Evolutionary conservation across 257 asterid species (phyloP).

Genomic region (Thymus mandschuricus): DNA sequence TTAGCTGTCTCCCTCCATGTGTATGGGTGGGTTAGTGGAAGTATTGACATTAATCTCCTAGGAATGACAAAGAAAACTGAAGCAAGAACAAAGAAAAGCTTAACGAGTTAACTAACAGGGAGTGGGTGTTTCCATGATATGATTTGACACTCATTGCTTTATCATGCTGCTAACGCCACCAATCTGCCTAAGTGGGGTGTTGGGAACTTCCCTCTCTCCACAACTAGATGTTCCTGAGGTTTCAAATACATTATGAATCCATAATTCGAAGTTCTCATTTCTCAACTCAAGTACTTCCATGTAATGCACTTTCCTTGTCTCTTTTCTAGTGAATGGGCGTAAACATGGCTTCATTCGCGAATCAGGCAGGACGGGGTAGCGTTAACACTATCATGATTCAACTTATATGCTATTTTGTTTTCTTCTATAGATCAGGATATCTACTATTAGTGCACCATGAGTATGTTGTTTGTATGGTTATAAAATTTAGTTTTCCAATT

Average conservation of each 20-base stretch:
- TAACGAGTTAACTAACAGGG: neutral
- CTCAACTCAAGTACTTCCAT: too few relatives aligned
- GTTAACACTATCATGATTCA: neutral
- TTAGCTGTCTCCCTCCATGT: neutral
- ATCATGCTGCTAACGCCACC: neutral
- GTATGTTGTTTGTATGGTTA: neutral
- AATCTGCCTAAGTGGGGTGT: neutral
- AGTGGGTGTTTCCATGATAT: neutral
- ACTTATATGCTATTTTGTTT: neutral
- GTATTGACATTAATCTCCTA: neutral
- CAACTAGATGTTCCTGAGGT: neutral
- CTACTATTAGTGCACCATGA: neutral
- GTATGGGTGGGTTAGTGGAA: neutral
- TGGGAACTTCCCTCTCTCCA: neutral
- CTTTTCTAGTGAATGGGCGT: too few relatives aligned
- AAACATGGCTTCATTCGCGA: too few relatives aligned
- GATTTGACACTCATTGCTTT: neutral
- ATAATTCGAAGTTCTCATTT: neutral
- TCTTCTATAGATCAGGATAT: too few relatives aligned
- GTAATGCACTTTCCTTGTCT: too few relatives aligned
- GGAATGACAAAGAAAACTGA: neutral
- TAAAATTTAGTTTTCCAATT: constrained; percentile 7
- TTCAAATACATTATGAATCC: constrained; percentile 7
- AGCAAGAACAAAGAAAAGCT: neutral
- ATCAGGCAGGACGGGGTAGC: too few relatives aligned